Base-by-base conservation (phyloP, 352 stramenopile species). In the Pythium rishiriense region DNA sequence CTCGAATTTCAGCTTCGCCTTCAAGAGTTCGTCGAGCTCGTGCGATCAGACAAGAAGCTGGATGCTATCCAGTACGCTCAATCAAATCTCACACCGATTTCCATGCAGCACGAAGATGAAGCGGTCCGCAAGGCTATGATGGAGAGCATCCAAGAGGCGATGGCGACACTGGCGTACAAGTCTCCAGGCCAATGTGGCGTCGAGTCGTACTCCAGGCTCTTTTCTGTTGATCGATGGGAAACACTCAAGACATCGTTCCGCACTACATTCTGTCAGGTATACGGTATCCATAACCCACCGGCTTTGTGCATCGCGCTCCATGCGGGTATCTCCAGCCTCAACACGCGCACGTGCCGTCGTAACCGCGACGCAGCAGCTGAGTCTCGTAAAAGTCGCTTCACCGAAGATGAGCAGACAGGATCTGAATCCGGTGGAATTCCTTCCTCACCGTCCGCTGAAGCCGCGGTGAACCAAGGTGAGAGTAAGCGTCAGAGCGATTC, bases 11-110 rank as follows among this genome's bases (percentile, higher is more conserved):
- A 81, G 10, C 48, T 94, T 31, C 74, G 85, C 9, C 53, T 93
- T 28, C 85, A 94, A 62, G 80, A 88, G 57, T 90, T 93, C 62
- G 69, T 94, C 22, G 85, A 93, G 60, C 68, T 88, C n/a, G 81
- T 93, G n/a, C 85, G 85, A 49, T 73, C 74, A 3, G 74, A 75
- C 51, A 84, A 91, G 59, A 78, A 78, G 11, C 65, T 93, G n/a
- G 78, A 90, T 22, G 85, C 85, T 22, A 76, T 94, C 15, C 62
- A 89, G 33, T 90, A 93, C 29, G 85, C 85, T 4, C 85, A 83
- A 55, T 39, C 70, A 9, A 68, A 79, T 31, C 68, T 94, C 17
- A 88, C 82, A 12, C 82, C 83, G 2, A 72, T 91, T 24, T 83
- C 81, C 4, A 73, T 91, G 64, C 83, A 89, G 53, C 68, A 80